Evolutionary conservation across 1,284 basidiomycete genomes (phyloP), one percentile per base, ranked within the genome.

Genomic region (Polyporus tsugae): DNA sequence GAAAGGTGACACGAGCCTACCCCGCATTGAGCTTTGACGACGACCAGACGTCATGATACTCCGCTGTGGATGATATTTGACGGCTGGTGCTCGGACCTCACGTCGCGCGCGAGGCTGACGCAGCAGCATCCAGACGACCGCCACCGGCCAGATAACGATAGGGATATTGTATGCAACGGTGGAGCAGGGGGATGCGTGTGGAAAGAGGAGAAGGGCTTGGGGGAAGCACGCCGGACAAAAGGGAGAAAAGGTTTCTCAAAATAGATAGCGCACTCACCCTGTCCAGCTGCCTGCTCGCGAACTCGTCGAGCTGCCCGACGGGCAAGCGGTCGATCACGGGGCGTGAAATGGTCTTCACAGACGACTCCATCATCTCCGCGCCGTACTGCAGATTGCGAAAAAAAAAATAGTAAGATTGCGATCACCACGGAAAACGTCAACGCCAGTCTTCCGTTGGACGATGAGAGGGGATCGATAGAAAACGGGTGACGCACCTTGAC

Each of bases 271-370:
- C 22, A 82, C 89, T 74, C 72, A 94, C 90, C 76, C 89, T 85
- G 79, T 96, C 94, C 58, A 96, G 84, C 77, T 96, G 94, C 64
- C 93, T 86, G 76, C 92, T 94, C 2, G 95, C 95, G 79, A 96
- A 96, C 70, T 94, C 93, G 73, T 96, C 95, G n/a, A 95, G 82
- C 75, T 91, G 90, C 69, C 89, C 89, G 65, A 88, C 91, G 53
- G 88, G 93, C 0, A 96, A 83, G 57, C 92, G 88, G 71, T 92
- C 89, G 67, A 95, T 92, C 61, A 96, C 94, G n/a, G 95, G 95
- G 10, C 89, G 85, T 13, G 94, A 95, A 63, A 96, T 90, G 38
- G 91, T 87, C 78, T 92, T 94, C 64, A 97, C 89, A 53, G 92
- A 91, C 2, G 90, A 93, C 80, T 96, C 95, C 82, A 96, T 89